Evolutionary conservation across 2,329 filamentous ascomycete species (phyloP).

Genomic region (Colletotrichum costaricense): DNA sequence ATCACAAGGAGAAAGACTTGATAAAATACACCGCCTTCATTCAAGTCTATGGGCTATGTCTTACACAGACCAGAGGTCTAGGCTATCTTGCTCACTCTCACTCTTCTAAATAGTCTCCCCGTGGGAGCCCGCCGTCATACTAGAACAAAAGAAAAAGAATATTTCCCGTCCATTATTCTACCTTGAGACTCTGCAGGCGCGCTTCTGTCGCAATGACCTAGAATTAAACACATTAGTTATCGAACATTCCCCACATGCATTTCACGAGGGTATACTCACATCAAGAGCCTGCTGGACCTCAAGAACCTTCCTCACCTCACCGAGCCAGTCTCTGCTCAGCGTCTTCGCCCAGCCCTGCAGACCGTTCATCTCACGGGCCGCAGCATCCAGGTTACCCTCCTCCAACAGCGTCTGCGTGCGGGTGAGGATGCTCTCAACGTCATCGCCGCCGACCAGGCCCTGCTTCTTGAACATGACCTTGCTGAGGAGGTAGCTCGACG

Average conservation of each 20-base stretch:
- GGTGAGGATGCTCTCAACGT: conserved; percentile 93
- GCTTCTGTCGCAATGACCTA: conserved; percentile 92
- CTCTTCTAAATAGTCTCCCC: conserved; percentile 40
- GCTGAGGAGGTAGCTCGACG: conserved; percentile 88
- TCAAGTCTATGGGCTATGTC: conserved; percentile 47
- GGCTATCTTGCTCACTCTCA: conserved; percentile 22
- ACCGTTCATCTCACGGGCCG: conserved; percentile 94
- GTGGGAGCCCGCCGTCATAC: conserved; percentile 47
- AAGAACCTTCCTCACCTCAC: conserved; percentile 89
- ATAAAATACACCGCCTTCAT: conserved; percentile 36
- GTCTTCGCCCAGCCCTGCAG: conserved; percentile 96
- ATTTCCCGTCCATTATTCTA: conserved; percentile 67
- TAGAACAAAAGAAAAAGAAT: conserved; percentile 47
- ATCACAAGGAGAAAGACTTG: background rate
- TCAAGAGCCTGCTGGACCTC: conserved; percentile 97
- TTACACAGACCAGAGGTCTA: conserved; percentile 46
- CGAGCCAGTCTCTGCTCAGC: conserved; percentile 92
- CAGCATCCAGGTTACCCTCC: conserved; percentile 91
- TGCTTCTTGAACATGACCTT: conserved; percentile 98
- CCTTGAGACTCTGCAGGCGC: conserved; percentile 85
- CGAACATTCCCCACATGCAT: background rate
- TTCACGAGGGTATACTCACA: conserved; percentile 66
- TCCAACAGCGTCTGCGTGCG: conserved; percentile 91
- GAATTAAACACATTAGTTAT: background rate
- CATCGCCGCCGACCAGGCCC: conserved; percentile 82